A percentile compares a stretch with the other conserved stretches of the same genome.
Evolutionary conservation across 2,329 filamentous ascomycete genomes (phyloP).

Genomic region (Trichoderma sp.): DNA sequence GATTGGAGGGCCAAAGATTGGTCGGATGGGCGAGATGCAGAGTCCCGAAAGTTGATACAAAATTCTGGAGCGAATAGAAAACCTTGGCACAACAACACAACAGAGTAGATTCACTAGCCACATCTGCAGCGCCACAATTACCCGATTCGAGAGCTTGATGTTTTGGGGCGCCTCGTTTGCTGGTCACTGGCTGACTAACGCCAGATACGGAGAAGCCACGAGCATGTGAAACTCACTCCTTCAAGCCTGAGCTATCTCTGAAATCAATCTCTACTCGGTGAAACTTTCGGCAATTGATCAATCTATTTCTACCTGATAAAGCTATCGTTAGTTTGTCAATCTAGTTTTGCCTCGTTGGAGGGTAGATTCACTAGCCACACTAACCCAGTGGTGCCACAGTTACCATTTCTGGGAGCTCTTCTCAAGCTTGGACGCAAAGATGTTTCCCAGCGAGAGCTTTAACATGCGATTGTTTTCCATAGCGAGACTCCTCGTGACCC

Average conservation of each 20-base stretch:
- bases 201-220: neutral
- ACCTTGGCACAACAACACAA: conserved; percentile 9
- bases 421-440: neutral
- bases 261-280: neutral
- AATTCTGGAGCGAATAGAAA: conserved; percentile 6
- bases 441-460: accelerated
- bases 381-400: neutral
- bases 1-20: neutral
- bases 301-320: neutral
- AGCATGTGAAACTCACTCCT: neutral
- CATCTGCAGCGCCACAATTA: conserved; percentile 7
- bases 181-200: neutral
- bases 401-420: neutral
- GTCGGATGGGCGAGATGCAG: conserved; percentile 5
- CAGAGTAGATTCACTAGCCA: neutral
- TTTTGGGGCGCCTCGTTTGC: neutral
- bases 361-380: neutral
- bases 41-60: neutral
- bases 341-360: neutral
- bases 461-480: accelerated
- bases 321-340: neutral
- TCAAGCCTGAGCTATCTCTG: neutral
- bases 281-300: neutral
- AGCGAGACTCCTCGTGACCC: no score
- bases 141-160: neutral